These are phyloP conservation scores for Paratinospora sagittata DNA, from an alignment of 164 flowering plant species.

Conservation along the genomic window DNA sequence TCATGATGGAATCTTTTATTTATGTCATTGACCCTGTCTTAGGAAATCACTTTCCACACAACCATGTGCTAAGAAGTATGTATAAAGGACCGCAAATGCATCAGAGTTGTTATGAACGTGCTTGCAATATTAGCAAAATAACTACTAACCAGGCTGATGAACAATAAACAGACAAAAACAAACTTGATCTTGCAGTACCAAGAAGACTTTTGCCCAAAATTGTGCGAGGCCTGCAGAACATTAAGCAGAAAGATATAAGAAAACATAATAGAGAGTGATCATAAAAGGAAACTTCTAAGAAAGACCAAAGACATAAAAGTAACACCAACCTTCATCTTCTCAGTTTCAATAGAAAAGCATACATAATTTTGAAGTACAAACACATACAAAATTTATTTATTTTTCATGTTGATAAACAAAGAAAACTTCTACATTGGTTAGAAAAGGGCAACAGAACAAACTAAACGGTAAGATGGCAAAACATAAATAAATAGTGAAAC, in stretches of 20 bases:
- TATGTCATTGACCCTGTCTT: no score
- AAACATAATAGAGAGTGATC: neutral
- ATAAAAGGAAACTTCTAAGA: neutral
- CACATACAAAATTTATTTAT: no score
- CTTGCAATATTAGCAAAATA: slow-evolving; percentile 6
- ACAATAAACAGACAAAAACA: slow-evolving; percentile 83
- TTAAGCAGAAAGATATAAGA: slow-evolving; percentile 2
- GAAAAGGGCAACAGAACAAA: no score
- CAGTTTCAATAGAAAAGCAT: neutral
- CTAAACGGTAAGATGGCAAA: no score
- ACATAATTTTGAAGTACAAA: no score
- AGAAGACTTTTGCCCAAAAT: slow-evolving; percentile 72
- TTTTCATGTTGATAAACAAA: no score
- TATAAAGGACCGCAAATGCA: neutral
- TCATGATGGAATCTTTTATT: no score
- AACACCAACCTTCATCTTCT: neutral
- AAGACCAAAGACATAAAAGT: neutral
- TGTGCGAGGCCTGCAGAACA: slow-evolving; percentile 54
- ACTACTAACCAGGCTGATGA: slow-evolving; percentile 86
- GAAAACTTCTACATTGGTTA: no score
- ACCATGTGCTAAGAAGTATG: neutral
- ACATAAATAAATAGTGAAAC: no score
- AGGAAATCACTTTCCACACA: neutral
- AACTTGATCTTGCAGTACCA: slow-evolving; percentile 94
- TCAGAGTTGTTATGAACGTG: neutral